Percentiles rank a stretch among this genome's conserved stretches.
phyloP scores from a whole-genome alignment of 2,329 filamentous ascomycete genomes.

The Beauveria bassiana region DNA sequence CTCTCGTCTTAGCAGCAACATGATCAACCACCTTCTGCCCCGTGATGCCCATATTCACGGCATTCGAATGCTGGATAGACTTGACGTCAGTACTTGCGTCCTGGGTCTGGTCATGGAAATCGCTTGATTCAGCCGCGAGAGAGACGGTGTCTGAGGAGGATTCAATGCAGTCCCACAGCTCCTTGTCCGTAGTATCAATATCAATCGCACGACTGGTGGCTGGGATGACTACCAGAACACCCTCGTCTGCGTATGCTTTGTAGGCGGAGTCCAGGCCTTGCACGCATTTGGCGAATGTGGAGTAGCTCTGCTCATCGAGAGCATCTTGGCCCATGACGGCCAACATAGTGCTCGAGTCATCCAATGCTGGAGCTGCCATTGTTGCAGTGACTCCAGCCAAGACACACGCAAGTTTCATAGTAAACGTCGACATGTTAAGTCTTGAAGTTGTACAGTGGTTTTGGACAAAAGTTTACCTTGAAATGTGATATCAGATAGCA shows the following conservation, averaged over 20 bases:
- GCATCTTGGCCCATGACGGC: not conserved
- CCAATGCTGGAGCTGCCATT: not conserved
- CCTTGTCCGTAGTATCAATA: not conserved
- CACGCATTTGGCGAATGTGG: not conserved
- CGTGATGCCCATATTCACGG: not conserved
- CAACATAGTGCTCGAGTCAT: not conserved
- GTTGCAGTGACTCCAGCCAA: not conserved
- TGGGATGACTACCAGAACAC: not conserved
- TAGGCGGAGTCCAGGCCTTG: not conserved
- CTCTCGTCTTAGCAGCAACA: not conserved
- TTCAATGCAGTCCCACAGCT: slow-evolving; percentile 3
- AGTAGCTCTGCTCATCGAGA: not conserved
- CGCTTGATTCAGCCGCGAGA: slow-evolving; percentile 3
- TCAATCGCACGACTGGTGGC: not conserved
- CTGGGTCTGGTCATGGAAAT: not conserved
- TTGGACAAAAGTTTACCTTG: not conserved
- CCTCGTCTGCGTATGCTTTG: slow-evolving; percentile 1
- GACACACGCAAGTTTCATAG: not conserved
- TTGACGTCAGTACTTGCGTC: not conserved
- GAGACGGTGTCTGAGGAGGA: not conserved
- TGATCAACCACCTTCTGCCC: not conserved
- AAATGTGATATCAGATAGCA: not conserved
- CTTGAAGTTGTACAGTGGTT: not conserved
- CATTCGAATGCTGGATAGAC: not conserved
- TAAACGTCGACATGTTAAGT: not conserved